These are phyloP conservation scores for Mycena olivaceomarginata DNA, from an alignment of 768 basidiomycete genomes.

Conservation along the genomic window DNA sequence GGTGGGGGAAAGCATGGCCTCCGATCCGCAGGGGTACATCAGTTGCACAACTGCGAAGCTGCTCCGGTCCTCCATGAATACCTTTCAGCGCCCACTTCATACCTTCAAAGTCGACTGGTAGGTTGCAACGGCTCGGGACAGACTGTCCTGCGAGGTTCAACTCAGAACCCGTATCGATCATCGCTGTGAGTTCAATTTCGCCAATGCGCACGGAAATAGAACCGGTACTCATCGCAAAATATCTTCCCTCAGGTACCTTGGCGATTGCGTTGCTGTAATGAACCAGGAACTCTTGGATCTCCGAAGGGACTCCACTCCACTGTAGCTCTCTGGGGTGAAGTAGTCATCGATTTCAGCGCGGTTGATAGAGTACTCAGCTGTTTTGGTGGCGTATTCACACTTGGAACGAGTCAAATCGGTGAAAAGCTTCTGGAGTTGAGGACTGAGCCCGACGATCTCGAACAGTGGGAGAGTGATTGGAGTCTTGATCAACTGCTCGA, in stretches of 20 bases:
- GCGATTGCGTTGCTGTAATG: constrained; percentile 16
- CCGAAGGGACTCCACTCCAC: too few species aligned
- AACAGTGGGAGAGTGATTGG: constrained; percentile 9
- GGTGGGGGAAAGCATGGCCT: constrained; percentile 21
- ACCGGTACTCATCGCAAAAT: constrained; percentile 33
- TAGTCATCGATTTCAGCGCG: too few species aligned
- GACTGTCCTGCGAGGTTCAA: constrained; percentile 8
- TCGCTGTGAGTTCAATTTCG: not conserved
- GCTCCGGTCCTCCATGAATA: constrained; percentile 33
- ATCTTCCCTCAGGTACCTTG: constrained; percentile 12
- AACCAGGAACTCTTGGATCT: constrained; percentile 2
- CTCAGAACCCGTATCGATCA: constrained; percentile 27
- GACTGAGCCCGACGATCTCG: constrained; percentile 23
- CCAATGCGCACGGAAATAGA: not conserved
- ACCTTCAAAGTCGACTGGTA: constrained; percentile 34
- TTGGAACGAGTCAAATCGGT: constrained; percentile 1
- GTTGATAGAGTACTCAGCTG: too few species aligned
- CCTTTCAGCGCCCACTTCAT: constrained; percentile 36
- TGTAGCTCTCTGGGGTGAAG: too few species aligned
- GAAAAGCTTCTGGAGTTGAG: constrained; percentile 26
- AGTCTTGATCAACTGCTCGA: not conserved
- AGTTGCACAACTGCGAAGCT: constrained; percentile 27
- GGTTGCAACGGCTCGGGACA: not conserved
- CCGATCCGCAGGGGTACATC: constrained; percentile 26
- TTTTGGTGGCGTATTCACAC: constrained; percentile 17